Conservation (phyloP, 2,329 filamentous ascomycete genomes). For the Diaporthe humulicola region DNA sequence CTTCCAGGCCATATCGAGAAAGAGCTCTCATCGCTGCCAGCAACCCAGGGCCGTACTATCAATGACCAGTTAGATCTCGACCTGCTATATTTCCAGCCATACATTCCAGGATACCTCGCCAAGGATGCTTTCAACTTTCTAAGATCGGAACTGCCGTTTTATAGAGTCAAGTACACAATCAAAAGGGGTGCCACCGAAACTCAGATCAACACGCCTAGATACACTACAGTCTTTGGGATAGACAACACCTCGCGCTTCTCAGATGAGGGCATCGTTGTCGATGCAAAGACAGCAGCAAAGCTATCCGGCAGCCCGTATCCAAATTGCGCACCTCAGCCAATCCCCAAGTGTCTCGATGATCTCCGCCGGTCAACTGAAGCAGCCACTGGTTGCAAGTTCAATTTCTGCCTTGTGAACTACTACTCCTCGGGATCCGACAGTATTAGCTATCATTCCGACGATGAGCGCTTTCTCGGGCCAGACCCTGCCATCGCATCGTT, state of each 20-base stretch:
- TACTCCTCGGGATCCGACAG: constrained; percentile 83
- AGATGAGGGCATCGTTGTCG: constrained; percentile 56
- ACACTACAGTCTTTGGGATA: constrained; percentile 69
- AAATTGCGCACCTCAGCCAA: constrained; percentile 73
- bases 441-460: constrained; percentile 84
- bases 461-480: constrained; percentile 80
- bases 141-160: constrained; percentile 79
- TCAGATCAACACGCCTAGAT: constrained; percentile 69
- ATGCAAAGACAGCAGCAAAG: constrained; percentile 56
- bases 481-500: constrained; percentile 82
- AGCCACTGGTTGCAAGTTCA: constrained; percentile 76
- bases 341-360: constrained; percentile 77
- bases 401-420: constrained; percentile 87
- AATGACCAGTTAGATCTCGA: constrained; percentile 79
- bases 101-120: constrained; percentile 69
- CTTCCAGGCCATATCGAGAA: constrained; percentile 55
- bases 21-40: constrained; percentile 61
- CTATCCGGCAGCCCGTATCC: constrained; percentile 66
- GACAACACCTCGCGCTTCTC: constrained; percentile 74
- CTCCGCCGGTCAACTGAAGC: constrained; percentile 74
- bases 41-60: constrained; percentile 66
- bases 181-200: constrained; percentile 74
- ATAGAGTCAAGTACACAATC: constrained; percentile 80
- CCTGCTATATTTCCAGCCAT: constrained; percentile 82
- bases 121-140: constrained; percentile 78